These are phyloP conservation scores for Pseudocercospora musae DNA, from an alignment of 2,329 filamentous ascomycete species.

Conservation along the genomic window DNA sequence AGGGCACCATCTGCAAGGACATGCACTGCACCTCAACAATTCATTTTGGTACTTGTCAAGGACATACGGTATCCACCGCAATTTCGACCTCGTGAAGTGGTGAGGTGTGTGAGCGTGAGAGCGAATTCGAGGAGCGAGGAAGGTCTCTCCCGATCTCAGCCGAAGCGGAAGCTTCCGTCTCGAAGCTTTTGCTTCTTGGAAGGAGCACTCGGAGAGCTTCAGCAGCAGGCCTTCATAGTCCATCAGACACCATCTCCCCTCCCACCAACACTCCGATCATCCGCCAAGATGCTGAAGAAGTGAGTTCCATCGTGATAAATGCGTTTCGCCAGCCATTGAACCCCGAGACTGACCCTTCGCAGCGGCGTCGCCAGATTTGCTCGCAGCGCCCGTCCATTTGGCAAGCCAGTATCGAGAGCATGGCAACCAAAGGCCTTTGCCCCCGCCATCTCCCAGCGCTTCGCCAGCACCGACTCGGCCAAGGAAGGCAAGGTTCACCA, in stretches of 20 bases:
- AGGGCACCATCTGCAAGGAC: too few species aligned
- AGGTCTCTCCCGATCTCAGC: not conserved
- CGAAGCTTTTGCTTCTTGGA: constrained; percentile 5
- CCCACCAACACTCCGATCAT: constrained; percentile 45
- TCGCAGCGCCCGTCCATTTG: constrained; percentile 59
- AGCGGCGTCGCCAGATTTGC: constrained; percentile 61
- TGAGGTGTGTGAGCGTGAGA: not conserved
- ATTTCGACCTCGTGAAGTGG: not conserved
- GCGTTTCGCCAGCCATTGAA: constrained; percentile 37
- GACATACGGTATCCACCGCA: too few species aligned
- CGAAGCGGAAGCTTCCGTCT: constrained; percentile 6
- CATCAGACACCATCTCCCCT: not conserved
- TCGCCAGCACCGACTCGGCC: constrained; percentile 57
- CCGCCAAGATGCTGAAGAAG: constrained; percentile 80
- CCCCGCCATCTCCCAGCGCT: constrained; percentile 59
- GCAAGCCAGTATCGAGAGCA: constrained; percentile 56
- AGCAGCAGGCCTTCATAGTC: constrained; percentile 11
- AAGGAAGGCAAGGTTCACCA: constrained; percentile 65
- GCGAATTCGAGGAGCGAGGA: not conserved
- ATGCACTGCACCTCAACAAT: too few species aligned
- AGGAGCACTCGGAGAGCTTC: constrained; percentile 1
- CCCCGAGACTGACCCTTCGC: constrained; percentile 33
- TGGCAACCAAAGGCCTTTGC: constrained; percentile 57
- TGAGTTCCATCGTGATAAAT: constrained; percentile 47
- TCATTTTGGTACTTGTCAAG: too few species aligned